Evolutionary conservation across 176 grass and related monocot genomes (phyloP), one percentile per base, ranked within the genome.

Genomic region (Raddia guianensis): DNA sequence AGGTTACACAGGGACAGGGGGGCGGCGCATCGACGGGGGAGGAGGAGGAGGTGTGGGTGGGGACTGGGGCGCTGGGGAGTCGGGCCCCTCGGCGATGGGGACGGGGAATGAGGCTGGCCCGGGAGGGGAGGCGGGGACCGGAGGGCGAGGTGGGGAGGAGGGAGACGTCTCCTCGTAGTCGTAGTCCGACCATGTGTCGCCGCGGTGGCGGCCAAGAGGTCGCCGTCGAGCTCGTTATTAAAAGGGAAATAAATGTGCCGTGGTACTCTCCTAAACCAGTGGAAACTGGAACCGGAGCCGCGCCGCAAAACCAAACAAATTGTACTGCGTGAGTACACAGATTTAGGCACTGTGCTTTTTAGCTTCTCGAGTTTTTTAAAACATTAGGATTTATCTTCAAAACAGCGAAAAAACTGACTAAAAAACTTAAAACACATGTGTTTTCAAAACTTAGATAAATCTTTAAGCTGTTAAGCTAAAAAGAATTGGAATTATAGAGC

Each of bases 101-200:
- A 73, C 60, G 62, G 86, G 66, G 64, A 1, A 40, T 40, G 37
- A 40, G 3, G 37, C 12, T 18, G 61, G 43, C 8, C 63, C 45
- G 58, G 70, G 75, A 66, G 58, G 42, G 40, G 86, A 75, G 44
- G 43, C 55, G 19, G 60, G 13, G 78, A 14, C 49, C 57, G 27
- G 86, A 75, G 44, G 32, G 55, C 33, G 59, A n/a, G 78, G n/a
- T 46, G 49, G 56, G 73, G 48, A 53, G 53, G 80, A 70, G 37
- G 78, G 80, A 79, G 71, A 76, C 87, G 70, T 75, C 20, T 27
- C 27, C 27, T 27, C 27, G 27, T 27, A 27, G 3, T 8, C 11
- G 47, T 34, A 63, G 53, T 46, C 16, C 75, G 53, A 14, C 69
- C 70, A 89, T 63, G 82, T 80, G 87, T 85, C 82, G 76, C 77